Conservation (phyloP, 768 basidiomycete species). For the Podaxis mareebaensis region DNA sequence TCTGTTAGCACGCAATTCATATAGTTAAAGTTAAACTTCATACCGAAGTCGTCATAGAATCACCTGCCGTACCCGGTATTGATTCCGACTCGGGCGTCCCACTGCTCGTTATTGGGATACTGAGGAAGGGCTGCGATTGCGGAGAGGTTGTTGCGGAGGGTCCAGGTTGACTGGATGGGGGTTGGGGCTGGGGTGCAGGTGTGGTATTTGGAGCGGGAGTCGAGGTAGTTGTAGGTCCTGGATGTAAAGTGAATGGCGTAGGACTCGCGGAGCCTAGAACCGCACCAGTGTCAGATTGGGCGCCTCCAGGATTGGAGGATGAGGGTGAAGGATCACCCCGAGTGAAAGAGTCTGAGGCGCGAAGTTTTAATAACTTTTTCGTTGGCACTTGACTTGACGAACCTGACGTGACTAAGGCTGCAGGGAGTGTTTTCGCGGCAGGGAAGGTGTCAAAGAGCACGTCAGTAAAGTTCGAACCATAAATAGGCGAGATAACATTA, state of each 20-base stretch:
- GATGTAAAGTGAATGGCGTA: not conserved
- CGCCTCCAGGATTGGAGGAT: not conserved
- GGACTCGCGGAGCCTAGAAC: not conserved
- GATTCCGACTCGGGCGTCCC: not conserved
- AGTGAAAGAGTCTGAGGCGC: not conserved
- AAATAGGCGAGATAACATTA: not conserved
- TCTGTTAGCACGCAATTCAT: not conserved
- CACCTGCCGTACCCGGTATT: not conserved
- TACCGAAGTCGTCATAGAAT: constrained; percentile 8
- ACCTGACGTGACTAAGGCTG: not conserved
- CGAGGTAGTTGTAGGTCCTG: not conserved
- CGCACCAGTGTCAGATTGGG: not conserved
- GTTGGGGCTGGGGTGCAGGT: no score
- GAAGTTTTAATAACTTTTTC: not conserved
- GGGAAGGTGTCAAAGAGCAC: not conserved
- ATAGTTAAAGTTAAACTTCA: not conserved
- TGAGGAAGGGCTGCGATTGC: not conserved
- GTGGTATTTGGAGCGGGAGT: not conserved
- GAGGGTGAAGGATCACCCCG: not conserved
- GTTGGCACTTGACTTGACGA: not conserved
- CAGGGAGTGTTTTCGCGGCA: not conserved
- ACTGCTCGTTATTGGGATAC: not conserved
- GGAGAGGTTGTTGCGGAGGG: not conserved
- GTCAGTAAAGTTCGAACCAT: not conserved
- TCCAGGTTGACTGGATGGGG: not conserved